A percentile compares a stretch with the other conserved stretches of the same genome.
Conservation (phyloP, 2,329 filamentous ascomycete genomes). For the Chaetomium globosum region DNA sequence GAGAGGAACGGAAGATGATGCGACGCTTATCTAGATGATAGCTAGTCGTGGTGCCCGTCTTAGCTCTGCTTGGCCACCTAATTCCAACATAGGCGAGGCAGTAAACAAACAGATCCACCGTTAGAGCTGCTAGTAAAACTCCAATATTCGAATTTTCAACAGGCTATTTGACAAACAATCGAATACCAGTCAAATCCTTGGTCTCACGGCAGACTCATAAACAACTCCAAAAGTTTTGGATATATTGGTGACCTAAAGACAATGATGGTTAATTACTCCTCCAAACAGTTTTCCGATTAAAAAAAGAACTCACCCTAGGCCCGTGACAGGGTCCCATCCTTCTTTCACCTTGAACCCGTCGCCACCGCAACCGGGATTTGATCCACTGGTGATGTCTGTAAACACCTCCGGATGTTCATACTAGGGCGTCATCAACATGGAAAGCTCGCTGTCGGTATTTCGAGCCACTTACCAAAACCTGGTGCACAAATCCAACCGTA, state of each 20-base stretch:
- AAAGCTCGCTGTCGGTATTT: too few relatives aligned
- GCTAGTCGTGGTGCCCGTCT: too few relatives aligned
- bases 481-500: slow-evolving; percentile 56
- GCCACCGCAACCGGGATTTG: slow-evolving; percentile 44
- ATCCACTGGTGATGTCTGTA: slow-evolving; percentile 43
- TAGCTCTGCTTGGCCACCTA: too few relatives aligned
- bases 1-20: too few relatives aligned
- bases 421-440: slow-evolving; percentile 16
- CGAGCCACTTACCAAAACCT: slow-evolving; percentile 45
- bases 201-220: slow-evolving; percentile 29
- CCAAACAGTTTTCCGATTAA: background rate
- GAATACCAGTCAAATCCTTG: too few relatives aligned
- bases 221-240: slow-evolving; percentile 26
- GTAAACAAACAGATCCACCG: too few relatives aligned
- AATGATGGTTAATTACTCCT: background rate
- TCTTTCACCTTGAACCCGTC: slow-evolving; percentile 48
- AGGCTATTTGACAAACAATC: too few relatives aligned
- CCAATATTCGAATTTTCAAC: too few relatives aligned
- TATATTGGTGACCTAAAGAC: slow-evolving; percentile 26
- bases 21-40: too few relatives aligned
- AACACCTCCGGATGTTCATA: slow-evolving; percentile 39
- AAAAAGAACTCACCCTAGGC: slow-evolving; percentile 39
- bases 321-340: slow-evolving; percentile 48
- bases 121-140: too few relatives aligned
- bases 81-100: too few relatives aligned